phyloP scores from a whole-genome alignment of 108 stramenopile species.

The Bacterosira constricta region DNA sequence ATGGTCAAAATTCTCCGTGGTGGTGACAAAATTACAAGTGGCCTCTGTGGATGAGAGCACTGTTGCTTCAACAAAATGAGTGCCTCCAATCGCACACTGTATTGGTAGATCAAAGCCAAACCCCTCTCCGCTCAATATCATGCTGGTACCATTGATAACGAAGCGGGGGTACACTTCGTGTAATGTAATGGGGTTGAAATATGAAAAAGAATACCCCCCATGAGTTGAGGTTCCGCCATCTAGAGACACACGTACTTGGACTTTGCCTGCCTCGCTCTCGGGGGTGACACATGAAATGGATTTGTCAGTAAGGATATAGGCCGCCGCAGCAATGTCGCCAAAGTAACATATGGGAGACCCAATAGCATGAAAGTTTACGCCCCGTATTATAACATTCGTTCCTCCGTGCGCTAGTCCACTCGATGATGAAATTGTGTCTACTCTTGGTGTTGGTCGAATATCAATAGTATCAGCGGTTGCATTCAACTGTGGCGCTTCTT shows the following conservation, averaged over 20 bases:
- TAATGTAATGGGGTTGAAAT: neutral
- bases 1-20: neutral
- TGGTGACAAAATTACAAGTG: neutral
- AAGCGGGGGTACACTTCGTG: neutral
- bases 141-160: neutral
- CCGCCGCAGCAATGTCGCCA: neutral
- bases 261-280: neutral
- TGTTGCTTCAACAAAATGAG: neutral
- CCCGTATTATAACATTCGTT: neutral
- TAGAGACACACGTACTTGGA: neutral
- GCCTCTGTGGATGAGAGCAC: constrained; percentile 6
- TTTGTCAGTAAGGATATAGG: neutral
- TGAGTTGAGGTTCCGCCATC: neutral
- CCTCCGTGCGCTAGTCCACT: neutral
- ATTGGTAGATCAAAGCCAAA: neutral
- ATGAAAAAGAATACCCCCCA: neutral
- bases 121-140: neutral
- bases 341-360: neutral
- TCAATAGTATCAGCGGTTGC: neutral
- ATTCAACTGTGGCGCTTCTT: constrained; percentile 7
- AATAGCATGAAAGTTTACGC: neutral
- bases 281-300: constrained; percentile 1
- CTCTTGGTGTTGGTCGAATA: neutral
- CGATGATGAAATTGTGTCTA: neutral
- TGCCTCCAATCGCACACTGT: neutral